Evolutionary conservation across 2,329 filamentous ascomycete genomes (phyloP), one percentile per base, ranked within the genome.

Genomic region (Lachnellula hyalina): DNA sequence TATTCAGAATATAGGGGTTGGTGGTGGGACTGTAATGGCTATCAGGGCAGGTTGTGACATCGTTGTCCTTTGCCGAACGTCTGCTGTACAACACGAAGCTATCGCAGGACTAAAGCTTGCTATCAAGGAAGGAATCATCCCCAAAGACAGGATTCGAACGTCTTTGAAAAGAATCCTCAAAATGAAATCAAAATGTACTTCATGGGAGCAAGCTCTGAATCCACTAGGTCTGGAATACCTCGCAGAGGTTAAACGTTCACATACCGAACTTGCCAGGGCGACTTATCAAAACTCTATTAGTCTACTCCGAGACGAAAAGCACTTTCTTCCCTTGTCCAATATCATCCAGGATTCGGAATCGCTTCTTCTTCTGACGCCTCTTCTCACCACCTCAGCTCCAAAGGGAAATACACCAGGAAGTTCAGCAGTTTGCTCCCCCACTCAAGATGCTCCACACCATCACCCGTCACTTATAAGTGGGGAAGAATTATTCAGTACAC

Each of bases 1-100:
- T 8, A 94, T 90, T 61, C 90, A 96, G 67, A 95, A 96, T 65
- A 94, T 97, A 49, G 93, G 93, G 15, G 91, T 99, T 17, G 90
- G 93, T 63, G 93, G 94, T 41, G 94, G 94, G 12, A 96, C 93
- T 0, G 90, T 97, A 63, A 96, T 96, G 91, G 94, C 94, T 2
- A 89, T 96, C 50, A 94, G 96, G 70, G 93, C 94, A 34, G 94
- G 94, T 15, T 97, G 94, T 68, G 94, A 99, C 70, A 76, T 97
- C 51, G 84, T 96, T 6, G 80, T 96, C 5, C 81, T 96, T 1
- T 97, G 92, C 65, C 85, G 91, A 44, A 91, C 90, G 5, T 95
- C 91, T 64, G 85, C 89, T 38, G 86, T 93, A 19, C 92, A 97
- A 70, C 84, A 94, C 61, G 93, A 97, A 72, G 93, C 92, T 6